Base-by-base conservation (phyloP, 2,329 filamentous ascomycete genomes). In the Paraconiothyrium brasiliense region DNA sequence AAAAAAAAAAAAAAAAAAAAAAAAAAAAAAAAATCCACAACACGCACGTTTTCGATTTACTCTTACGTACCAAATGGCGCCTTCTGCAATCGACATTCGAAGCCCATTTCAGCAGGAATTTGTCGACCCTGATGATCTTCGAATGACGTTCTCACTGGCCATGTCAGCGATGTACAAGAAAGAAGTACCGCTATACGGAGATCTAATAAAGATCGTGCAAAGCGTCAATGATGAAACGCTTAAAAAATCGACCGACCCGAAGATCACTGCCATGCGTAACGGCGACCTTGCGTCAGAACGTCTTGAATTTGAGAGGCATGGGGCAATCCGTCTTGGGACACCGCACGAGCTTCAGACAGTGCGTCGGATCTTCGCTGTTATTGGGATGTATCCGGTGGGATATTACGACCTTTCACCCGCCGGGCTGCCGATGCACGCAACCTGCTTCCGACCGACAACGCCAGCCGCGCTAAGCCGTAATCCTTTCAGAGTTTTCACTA, bases 401-500 rank as follows among this genome's bases (percentile, higher is more conserved):
- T 85, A 86, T 66, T 86, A 86, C 61, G 83, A 86, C 57, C 75
- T 86, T 0, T 79, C 78, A 0, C 67, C 79, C 0, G 83, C 80
- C 3, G 79, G 80, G 0, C 73, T 86, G 14, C 84, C 84, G 0
- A 79, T 86, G 70, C 83, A 86, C 58, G 83, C 83, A 1, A 86
- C 84, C 0, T 82, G 80, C 9, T 86, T 86, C 61, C 80, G 84
- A 1, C 83, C 84, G 0, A 72, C 69, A 0, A 73, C 67, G 5
- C 55, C 61, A 0, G 64, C 71, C 1, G 75, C 80, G 0, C 71
- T 85, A 3, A 60, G 68, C 2, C 66, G 65, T 16, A 82, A 85
- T 55, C 83, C 84, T 0, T 85, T 86, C 57, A 76, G 80, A 1
- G 74, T 82, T 10, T 81, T 82, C 59, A 78, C 80, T 1, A 80